These are phyloP conservation scores for Alternaria rosae DNA, from an alignment of 2,329 filamentous ascomycete species.

Conservation along the genomic window DNA sequence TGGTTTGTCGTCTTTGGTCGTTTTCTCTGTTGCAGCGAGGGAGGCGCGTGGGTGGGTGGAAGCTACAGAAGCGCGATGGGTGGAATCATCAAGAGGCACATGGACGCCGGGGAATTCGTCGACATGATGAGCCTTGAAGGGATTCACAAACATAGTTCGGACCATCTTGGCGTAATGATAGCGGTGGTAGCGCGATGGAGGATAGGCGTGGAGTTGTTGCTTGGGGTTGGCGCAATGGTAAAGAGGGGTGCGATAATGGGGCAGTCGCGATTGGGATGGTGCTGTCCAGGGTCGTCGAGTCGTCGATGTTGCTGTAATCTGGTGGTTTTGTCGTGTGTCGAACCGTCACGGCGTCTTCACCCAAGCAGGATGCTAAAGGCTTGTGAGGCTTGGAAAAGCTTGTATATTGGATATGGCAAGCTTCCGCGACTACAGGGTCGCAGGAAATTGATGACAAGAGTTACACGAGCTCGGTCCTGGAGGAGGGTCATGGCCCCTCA, in stretches of 20 bases:
- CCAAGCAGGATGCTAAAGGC: conserved; percentile 30
- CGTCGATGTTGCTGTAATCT: conserved; percentile 2
- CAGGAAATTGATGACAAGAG: conserved; percentile 1
- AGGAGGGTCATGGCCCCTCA: neutral
- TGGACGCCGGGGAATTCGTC: conserved; percentile 60
- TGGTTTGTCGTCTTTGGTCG: conserved; percentile 41
- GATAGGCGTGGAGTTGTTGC: conserved; percentile 15
- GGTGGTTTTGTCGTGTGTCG: conserved; percentile 4
- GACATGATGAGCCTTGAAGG: conserved; percentile 60
- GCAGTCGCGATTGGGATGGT: conserved; percentile 12
- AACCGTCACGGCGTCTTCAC: conserved; percentile 29
- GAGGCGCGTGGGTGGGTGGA: conserved; percentile 19
- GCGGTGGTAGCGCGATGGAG: conserved; percentile 6
- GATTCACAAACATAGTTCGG: conserved; percentile 53
- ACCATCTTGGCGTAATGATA: conserved; percentile 44
- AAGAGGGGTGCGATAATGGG: neutral
- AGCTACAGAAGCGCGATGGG: conserved; percentile 47
- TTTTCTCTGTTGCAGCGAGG: conserved; percentile 26
- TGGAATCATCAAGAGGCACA: conserved; percentile 58
- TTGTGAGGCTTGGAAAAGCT: conserved; percentile 37
- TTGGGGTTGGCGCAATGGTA: conserved; percentile 19
- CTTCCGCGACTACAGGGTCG: conserved; percentile 6
- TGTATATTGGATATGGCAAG: conserved; percentile 25
- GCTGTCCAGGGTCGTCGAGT: conserved; percentile 8
- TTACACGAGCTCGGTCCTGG: neutral